Base-by-base conservation (phyloP, 768 basidiomycete species). In the Leccinum imitatum region DNA sequence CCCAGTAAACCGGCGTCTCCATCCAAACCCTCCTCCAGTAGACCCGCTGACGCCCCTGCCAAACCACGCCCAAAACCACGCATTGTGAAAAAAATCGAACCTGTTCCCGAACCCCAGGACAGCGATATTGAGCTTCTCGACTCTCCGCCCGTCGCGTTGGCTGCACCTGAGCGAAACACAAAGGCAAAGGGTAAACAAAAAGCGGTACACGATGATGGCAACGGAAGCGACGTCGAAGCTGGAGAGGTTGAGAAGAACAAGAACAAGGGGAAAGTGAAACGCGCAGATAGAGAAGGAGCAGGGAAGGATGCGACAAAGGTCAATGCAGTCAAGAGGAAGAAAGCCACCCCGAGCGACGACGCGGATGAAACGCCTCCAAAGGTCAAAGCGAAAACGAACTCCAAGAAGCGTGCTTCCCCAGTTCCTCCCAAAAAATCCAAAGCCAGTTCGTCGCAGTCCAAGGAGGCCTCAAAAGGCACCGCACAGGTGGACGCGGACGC, bases 181-280 rank as follows among this genome's bases (percentile, higher is more conserved):
- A 77, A 75, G 52, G 60, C 56, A 13, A 78, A 75, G 61, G 77
- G 76, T 1, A 84, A 82, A 62, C 75, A 76, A 51, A 80, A 76
- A 58, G 74, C 58, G 6, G 31, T 23, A 41, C 68, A 63, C 1
- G 62, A 65, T 7, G 71, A 59, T 53, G 65, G 59, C 4, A 56
- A 50, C 7, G 59, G 35, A 56, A 62, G 62, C 31, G 59, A 70
- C 57, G 19, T 54, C 58, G 65, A 63, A 54, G 35, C 60, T 25
- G 60, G 64, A 59, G 71, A 67, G 17, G 71, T 70, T 59, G 65
- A 17, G 50, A 71, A 75, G 35, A 75, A 72, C 54, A 73, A 64
- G 31, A 73, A 71, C 54, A 59, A 63, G 54, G 44, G 37, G 17
- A 65, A 70, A 54, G 15, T 21, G 7, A 69, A 68, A 64, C 63